Base-by-base conservation (phyloP, 208 protist species). In the Giardia duodenalis region DNA sequence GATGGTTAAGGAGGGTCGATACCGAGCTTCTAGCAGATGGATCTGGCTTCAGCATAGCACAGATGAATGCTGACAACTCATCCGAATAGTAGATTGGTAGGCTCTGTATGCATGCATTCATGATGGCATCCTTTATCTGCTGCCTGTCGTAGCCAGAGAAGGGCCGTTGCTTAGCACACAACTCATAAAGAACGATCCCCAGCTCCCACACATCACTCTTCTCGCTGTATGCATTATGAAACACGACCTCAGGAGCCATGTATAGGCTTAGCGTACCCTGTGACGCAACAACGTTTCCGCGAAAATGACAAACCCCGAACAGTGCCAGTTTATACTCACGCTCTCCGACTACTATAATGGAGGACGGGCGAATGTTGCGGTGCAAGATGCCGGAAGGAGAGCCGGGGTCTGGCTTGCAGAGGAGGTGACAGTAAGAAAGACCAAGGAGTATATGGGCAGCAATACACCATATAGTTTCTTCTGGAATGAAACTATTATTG, bases 181-280 rank as follows among this genome's bases (percentile, higher is more conserved):
- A 92, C 93, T 96, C 95, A 46, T 92, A 92, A 22, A 92, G 89
- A 10, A 92, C 43, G 46, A 30, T 48, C 3, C 89, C 89, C 10
- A 92, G 89, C 45, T 30, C 89, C 89, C 89, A 92, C 4, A 92
- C 46, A 42, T 92, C 89, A 67, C 42, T 48, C 43, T 92, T 97
- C 93, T 96, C 97, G 94, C 96, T 97, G 95, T 96, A 97, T 47
- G 93, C 90, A 93, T 96, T 96, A 95, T 97, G 94, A 0, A 96
- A 95, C 3, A 97, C 94, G 94, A 98, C 96, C 93, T 98, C 97
- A 0, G 97, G 97, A 0, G 96, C 93, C 89, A 92, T 94, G 87
- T 90, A 76, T 30, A 76, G 10, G 57, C 57, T 76, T 76, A 76
- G 19, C 57, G 19, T 76, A 10, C 30, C 57, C 57, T 76, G 57